Evolutionary conservation across 2,329 filamentous ascomycete species (phyloP).

Genomic region (Cladosporium sp.): DNA sequence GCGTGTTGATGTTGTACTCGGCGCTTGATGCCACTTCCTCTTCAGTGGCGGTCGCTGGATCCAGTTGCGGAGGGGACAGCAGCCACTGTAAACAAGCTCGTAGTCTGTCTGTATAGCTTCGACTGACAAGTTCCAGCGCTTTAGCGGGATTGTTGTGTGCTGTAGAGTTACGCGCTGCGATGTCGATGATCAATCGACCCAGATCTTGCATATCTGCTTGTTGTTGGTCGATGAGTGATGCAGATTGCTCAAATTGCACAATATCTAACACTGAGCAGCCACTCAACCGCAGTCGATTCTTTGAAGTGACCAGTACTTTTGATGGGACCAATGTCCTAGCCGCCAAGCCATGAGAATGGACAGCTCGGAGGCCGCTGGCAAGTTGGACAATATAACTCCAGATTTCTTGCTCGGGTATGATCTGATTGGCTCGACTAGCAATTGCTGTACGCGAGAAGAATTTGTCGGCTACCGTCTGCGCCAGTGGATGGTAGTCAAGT

Average conservation of each 20-base stretch:
- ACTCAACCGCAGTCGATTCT: constrained; percentile 82
- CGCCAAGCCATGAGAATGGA: constrained; percentile 76
- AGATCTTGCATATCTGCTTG: constrained; percentile 83
- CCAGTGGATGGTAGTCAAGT: constrained; percentile 86
- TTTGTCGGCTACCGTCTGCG: constrained; percentile 82
- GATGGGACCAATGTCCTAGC: constrained; percentile 80
- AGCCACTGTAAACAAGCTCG: constrained; percentile 80
- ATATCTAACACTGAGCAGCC: constrained; percentile 89
- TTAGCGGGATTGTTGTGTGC: constrained; percentile 56
- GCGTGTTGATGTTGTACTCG: constrained; percentile 71
- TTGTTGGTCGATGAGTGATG: constrained; percentile 70
- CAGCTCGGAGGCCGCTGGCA: constrained; percentile 77
- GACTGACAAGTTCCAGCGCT: constrained; percentile 70
- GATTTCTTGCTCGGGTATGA: constrained; percentile 62
- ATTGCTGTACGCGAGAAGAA: constrained; percentile 52
- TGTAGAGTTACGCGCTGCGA: constrained; percentile 60
- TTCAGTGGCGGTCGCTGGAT: constrained; percentile 16
- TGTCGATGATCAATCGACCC: constrained; percentile 75
- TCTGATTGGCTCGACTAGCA: constrained; percentile 19
- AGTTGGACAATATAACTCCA: constrained; percentile 95
- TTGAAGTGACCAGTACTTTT: constrained; percentile 86
- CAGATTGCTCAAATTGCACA: constrained; percentile 70
- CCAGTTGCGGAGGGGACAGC: constrained; percentile 54
- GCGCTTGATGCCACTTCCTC: constrained; percentile 15
- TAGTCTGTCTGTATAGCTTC: constrained; percentile 73